Evolutionary conservation across 2,329 filamentous ascomycete genomes (phyloP).

Genomic region (Biscogniauxia mediterranea): DNA sequence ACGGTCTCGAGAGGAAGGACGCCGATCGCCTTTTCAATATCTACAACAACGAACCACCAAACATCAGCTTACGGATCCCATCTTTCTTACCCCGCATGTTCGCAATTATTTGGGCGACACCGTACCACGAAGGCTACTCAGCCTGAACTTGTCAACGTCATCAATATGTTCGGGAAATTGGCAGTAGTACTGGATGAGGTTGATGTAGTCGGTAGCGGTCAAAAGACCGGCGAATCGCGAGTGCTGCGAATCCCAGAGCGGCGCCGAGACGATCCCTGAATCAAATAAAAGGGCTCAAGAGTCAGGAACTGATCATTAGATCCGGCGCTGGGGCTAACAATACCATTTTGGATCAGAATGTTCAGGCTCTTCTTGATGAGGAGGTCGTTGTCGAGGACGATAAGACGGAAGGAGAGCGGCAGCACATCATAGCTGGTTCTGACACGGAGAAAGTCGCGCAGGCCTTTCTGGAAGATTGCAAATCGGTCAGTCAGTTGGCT

Average conservation of each 20-base stretch:
- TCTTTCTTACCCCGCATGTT: slow-evolving; percentile 11
- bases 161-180: slow-evolving; percentile 89
- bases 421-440: slow-evolving; percentile 97
- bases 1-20: slow-evolving; percentile 90
- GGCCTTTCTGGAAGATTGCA: slow-evolving; percentile 63
- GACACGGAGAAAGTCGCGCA: slow-evolving; percentile 93
- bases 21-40: slow-evolving; percentile 92
- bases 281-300: slow-evolving; percentile 5
- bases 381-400: slow-evolving; percentile 91
- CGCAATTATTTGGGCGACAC: slow-evolving; percentile 10
- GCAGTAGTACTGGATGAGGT: slow-evolving; percentile 98
- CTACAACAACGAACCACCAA: slow-evolving; percentile 43
- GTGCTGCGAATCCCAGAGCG: slow-evolving; percentile 91
- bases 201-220: slow-evolving; percentile 96
- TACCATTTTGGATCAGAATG: slow-evolving; percentile 94
- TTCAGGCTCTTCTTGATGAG: slow-evolving; percentile 96
- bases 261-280: slow-evolving; percentile 91
- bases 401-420: slow-evolving; percentile 91
- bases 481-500: slow-evolving; percentile 15
- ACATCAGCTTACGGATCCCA: slow-evolving; percentile 8
- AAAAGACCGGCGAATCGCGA: slow-evolving; percentile 92
- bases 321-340: slow-evolving; percentile 3
- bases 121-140: slow-evolving; percentile 87
- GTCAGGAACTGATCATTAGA: slow-evolving; percentile 9
- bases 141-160: slow-evolving; percentile 87